A percentile compares a stretch with the other conserved stretches of the same genome.
Evolutionary conservation across 192 early-diverging fungal genomes (phyloP).

Genomic region (Coemansia sp.): DNA sequence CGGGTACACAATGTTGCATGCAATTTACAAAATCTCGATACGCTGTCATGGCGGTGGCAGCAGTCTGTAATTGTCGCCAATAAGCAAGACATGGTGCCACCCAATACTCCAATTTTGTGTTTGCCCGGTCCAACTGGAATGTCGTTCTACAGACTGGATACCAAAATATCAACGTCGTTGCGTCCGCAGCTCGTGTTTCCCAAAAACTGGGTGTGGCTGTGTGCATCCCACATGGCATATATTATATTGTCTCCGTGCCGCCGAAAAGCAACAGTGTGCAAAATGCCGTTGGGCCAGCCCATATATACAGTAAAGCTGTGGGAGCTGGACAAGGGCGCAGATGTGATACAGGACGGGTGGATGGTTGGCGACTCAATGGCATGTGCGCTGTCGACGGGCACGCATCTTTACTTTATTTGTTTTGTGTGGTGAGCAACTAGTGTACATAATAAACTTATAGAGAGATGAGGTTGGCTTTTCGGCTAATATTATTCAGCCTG

Average conservation of each 20-base stretch:
- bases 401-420: neutral
- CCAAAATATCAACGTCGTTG: no score
- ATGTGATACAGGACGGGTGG: constrained; percentile 40
- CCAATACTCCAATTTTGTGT: constrained; percentile 22
- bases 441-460: no score
- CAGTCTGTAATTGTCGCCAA: constrained; percentile 25
- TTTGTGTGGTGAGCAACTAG: no score
- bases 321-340: neutral
- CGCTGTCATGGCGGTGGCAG: constrained; percentile 45
- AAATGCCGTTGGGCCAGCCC: constrained; percentile 32
- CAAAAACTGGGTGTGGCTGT: constrained; percentile 45
- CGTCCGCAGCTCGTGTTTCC: constrained; percentile 19
- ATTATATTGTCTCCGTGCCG: constrained; percentile 34
- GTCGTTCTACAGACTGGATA: constrained; percentile 22
- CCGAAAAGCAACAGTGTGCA: constrained; percentile 25
- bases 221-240: constrained; percentile 23
- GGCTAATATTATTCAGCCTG: no score
- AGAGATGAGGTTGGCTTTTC: no score
- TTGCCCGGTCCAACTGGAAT: constrained; percentile 27
- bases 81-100: constrained; percentile 5
- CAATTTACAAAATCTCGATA: constrained; percentile 1
- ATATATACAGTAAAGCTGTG: constrained; percentile 13
- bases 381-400: constrained; percentile 24
- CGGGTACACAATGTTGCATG: neutral
- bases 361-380: constrained; percentile 1